These are phyloP conservation scores for Sideroxylon spinosum DNA, from an alignment of 179 eudicot genomes.

Conservation along the genomic window DNA sequence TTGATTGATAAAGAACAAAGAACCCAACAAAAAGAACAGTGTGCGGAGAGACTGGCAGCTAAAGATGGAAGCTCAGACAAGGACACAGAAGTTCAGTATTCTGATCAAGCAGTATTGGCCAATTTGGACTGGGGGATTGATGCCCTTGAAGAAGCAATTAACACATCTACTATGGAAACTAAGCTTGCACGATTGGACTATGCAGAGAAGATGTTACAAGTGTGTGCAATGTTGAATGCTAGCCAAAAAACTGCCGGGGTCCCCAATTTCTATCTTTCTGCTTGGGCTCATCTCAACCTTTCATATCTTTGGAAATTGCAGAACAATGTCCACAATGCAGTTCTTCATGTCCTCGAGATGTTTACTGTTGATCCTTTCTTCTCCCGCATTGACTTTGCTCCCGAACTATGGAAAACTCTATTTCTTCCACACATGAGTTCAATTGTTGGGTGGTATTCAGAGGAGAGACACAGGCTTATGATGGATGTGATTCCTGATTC, in stretches of 20 bases:
- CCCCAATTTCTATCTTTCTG: constrained; percentile 50
- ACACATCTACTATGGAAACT: constrained; percentile 45
- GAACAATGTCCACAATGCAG: constrained; percentile 32
- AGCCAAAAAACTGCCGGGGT: constrained; percentile 47
- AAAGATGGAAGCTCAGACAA: constrained; percentile 33
- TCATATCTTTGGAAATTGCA: constrained; percentile 41
- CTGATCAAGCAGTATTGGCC: constrained; percentile 58
- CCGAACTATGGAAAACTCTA: constrained; percentile 48
- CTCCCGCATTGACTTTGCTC: constrained; percentile 55
- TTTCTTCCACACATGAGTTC: constrained; percentile 56
- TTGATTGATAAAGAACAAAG: constrained; percentile 41
- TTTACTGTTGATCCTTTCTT: constrained; percentile 49
- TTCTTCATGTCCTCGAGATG: constrained; percentile 47
- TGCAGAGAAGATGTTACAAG: constrained; percentile 60
- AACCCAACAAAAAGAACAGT: constrained; percentile 46
- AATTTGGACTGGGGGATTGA: constrained; percentile 63
- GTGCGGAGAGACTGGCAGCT: constrained; percentile 52
- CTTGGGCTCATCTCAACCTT: constrained; percentile 58
- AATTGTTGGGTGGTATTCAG: constrained; percentile 50
- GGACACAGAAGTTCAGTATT: constrained; percentile 41
- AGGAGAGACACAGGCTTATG: constrained; percentile 46
- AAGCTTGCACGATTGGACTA: constrained; percentile 47
- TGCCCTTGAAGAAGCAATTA: constrained; percentile 56
- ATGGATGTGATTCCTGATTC: constrained; percentile 54
- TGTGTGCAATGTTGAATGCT: constrained; percentile 48